phyloP scores from a whole-genome alignment of 2,329 filamentous ascomycete genomes.

The Madurella mycetomatis region DNA sequence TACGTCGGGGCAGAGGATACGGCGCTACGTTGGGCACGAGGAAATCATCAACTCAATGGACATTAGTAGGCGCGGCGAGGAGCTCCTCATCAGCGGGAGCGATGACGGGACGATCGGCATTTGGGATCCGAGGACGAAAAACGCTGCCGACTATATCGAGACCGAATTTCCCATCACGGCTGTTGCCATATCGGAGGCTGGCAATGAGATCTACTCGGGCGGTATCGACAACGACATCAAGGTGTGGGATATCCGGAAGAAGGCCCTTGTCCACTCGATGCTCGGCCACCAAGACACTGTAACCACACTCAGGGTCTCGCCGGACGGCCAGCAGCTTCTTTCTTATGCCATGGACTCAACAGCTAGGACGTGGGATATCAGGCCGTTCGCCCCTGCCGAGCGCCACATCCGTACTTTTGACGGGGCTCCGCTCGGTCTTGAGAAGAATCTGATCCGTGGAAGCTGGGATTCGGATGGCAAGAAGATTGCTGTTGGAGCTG shows the following conservation, averaged over 20 bases:
- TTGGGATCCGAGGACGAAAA: slow-evolving; percentile 91
- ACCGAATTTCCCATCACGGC: slow-evolving; percentile 92
- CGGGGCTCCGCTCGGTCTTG: slow-evolving; percentile 79
- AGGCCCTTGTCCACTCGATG: slow-evolving; percentile 81
- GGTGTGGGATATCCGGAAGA: slow-evolving; percentile 94
- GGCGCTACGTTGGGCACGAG: slow-evolving; percentile 87
- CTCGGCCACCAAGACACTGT: slow-evolving; percentile 87
- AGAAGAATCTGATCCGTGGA: slow-evolving; percentile 86
- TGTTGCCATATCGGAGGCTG: slow-evolving; percentile 85
- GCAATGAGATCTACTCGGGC: slow-evolving; percentile 91
- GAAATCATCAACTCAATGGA: slow-evolving; percentile 93
- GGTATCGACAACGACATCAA: slow-evolving; percentile 97
- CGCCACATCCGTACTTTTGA: slow-evolving; percentile 84
- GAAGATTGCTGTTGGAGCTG: slow-evolving; percentile 82
- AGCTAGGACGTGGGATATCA: slow-evolving; percentile 91
- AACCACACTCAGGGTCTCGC: slow-evolving; percentile 85
- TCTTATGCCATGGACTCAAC: slow-evolving; percentile 95
- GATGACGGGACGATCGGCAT: slow-evolving; percentile 93
- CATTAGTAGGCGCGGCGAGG: slow-evolving; percentile 82
- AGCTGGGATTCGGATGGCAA: slow-evolving; percentile 87
- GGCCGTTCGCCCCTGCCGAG: slow-evolving; percentile 87
- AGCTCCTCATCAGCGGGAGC: slow-evolving; percentile 83
- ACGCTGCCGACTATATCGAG: slow-evolving; percentile 80
- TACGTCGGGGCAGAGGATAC: slow-evolving; percentile 86
- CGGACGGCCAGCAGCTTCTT: slow-evolving; percentile 82